Base-by-base conservation (phyloP, 495 filamentous ascomycete genomes). In the Daldinia bambusicola region DNA sequence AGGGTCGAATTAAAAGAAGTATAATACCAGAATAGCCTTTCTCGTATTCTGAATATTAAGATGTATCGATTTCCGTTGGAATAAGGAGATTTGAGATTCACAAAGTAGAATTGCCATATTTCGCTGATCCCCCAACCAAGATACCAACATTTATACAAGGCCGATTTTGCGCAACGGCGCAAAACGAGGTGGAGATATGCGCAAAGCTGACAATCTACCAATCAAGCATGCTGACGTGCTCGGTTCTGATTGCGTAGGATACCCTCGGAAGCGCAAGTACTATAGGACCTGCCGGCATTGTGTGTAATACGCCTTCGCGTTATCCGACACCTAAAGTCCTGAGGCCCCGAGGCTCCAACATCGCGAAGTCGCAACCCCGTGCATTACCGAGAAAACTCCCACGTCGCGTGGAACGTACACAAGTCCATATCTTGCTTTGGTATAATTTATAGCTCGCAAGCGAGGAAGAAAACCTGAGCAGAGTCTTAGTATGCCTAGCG, bases 101-200 rank as follows among this genome's bases (percentile, higher is more conserved):
- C 16, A 59, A 45, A 43, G 41, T 55, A 60, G 61, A 58, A 60
- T 63, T n/a, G 50, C 18, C 8, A 14, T 40, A 22, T 36, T 58
- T 52, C 31, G 18, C 18, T 20, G 1, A 31, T 13, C 37, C 45
- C 57, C 16, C 34, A 51, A n/a, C 55, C 36, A 37, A 16, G 53
- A 45, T 34, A 18, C 38, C 52, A 34, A 48, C 72, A 75, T 70
- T 75, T 76, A 76, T 74, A 55, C 62, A 58, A 63, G 58, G 50
- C 55, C 59, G 55, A 12, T 70, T 76, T 72, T 76, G 75, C 75
- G 75, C 75, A 51, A 67, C 37, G 43, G 72, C 75, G 75, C 75
- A 76, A 75, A 75, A 66, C 69, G 58, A 70, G 56, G 60, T 69
- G 75, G 75, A 70, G 75, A 59, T 69, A 63, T 64, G 72, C 69